phyloP scores from a whole-genome alignment of 2,329 filamentous ascomycete genomes.

The Diaporthe nobilis region DNA sequence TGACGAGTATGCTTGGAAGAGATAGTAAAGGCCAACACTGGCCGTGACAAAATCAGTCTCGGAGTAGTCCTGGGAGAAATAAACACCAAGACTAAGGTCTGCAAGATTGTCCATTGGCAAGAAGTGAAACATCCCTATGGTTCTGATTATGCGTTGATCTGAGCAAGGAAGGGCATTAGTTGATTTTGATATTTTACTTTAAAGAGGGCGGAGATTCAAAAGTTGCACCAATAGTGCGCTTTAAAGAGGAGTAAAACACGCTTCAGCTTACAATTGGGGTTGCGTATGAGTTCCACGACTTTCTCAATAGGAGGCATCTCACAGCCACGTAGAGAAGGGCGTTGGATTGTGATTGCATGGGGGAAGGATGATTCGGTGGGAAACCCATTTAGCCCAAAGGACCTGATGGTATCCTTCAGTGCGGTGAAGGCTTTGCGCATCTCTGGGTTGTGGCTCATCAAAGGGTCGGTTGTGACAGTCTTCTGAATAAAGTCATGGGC shows the following conservation, averaged over 20 bases:
- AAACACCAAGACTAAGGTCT: constrained; percentile 4
- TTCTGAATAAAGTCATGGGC: background rate
- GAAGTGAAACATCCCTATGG: background rate
- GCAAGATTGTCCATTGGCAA: background rate
- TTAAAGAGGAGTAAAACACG: no score
- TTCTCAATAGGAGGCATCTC: constrained; percentile 5
- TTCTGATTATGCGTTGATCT: background rate
- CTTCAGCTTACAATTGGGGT: background rate
- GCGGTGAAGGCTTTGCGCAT: background rate
- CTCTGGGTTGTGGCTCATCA: background rate
- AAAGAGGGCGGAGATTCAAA: background rate
- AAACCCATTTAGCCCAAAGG: background rate
- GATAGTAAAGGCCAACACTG: background rate
- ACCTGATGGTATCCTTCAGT: constrained; percentile 1
- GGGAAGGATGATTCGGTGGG: background rate
- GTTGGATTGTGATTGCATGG: background rate
- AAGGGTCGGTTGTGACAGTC: background rate
- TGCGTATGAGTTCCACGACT: constrained; percentile 10
- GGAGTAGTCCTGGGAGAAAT: background rate
- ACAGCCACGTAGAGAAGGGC: background rate
- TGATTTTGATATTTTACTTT: no score
- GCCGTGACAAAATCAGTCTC: background rate
- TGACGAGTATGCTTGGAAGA: background rate
- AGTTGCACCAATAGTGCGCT: no score
- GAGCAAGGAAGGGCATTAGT: background rate